These are phyloP conservation scores for Leucocoprinus sp. DNA, from an alignment of 768 basidiomycete species.

Conservation along the genomic window DNA sequence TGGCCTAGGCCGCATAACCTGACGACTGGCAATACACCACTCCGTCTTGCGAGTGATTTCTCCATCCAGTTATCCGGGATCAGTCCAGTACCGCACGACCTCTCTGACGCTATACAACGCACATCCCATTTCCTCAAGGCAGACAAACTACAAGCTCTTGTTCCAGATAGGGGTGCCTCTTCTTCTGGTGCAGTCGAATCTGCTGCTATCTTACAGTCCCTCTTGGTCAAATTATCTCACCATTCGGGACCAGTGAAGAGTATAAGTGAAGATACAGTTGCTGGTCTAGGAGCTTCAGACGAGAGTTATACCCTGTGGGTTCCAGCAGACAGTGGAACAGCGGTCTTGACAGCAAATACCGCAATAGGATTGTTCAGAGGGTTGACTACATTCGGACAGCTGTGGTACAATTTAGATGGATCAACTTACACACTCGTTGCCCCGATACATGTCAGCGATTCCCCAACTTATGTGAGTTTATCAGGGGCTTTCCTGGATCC, in stretches of 20 bases:
- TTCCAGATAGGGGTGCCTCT: constrained; percentile 51
- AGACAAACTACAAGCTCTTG: constrained; percentile 54
- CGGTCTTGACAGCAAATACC: constrained; percentile 52
- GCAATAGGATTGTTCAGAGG: constrained; percentile 66
- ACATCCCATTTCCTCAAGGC: constrained; percentile 33
- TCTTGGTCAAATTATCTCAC: constrained; percentile 34
- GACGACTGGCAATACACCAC: constrained; percentile 30
- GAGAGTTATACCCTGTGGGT: constrained; percentile 57
- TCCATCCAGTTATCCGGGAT: constrained; percentile 37
- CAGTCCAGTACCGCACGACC: constrained; percentile 41
- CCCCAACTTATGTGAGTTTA: constrained; percentile 54
- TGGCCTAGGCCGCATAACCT: constrained; percentile 37
- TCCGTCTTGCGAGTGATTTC: constrained; percentile 27
- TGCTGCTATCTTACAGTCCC: constrained; percentile 34
- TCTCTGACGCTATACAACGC: constrained; percentile 44
- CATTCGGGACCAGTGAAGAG: constrained; percentile 25
- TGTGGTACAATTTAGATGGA: constrained; percentile 54
- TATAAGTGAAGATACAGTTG: constrained; percentile 48
- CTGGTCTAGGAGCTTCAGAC: constrained; percentile 39
- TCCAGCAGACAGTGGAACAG: constrained; percentile 46
- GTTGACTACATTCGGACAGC: constrained; percentile 65
- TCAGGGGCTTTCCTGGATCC: neutral
- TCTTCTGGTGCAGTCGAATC: constrained; percentile 31
- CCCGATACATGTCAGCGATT: constrained; percentile 53
- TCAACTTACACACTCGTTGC: constrained; percentile 46